Evolutionary conservation across 257 asterid species (phyloP).

Genomic region (Solanum pimpinellifolium): DNA sequence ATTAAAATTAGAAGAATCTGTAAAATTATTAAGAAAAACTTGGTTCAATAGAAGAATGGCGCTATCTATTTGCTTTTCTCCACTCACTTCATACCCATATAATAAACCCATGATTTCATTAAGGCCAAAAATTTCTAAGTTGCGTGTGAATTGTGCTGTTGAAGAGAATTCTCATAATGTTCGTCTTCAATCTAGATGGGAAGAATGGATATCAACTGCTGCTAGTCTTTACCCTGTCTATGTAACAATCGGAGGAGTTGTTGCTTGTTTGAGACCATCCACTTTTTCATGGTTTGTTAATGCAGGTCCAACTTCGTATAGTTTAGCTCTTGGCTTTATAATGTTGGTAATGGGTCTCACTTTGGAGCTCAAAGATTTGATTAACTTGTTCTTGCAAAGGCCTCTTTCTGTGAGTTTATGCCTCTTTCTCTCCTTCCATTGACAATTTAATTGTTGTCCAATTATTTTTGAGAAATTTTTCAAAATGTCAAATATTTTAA

Average conservation of each 20-base stretch:
- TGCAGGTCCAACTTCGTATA: constrained; percentile 57
- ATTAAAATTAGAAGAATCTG: neutral
- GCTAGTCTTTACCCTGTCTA: constrained; percentile 80
- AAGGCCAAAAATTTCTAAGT: constrained; percentile 2
- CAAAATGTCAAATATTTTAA: no score
- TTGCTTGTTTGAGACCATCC: constrained; percentile 58
- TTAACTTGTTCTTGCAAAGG: constrained; percentile 39
- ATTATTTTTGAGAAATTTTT: neutral
- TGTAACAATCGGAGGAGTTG: constrained; percentile 64
- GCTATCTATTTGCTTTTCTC: neutral
- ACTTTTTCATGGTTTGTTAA: constrained; percentile 70
- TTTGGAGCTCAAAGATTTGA: constrained; percentile 69
- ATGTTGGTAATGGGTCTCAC: constrained; percentile 89
- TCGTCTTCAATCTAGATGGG: constrained; percentile 43
- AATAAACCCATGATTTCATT: constrained; percentile 12
- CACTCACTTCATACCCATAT: neutral
- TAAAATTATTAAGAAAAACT: neutral
- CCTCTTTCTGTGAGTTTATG: constrained; percentile 48
- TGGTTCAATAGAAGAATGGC: neutral
- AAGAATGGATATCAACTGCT: constrained; percentile 41
- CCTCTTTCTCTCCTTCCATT: neutral
- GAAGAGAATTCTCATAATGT: constrained; percentile 9
- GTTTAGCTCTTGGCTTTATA: constrained; percentile 61
- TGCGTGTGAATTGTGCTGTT: neutral
- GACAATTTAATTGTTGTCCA: neutral